Evolutionary conservation across 2,329 filamentous ascomycete genomes (phyloP), one percentile per base, ranked within the genome.

Genomic region (Amauroascus niger): DNA sequence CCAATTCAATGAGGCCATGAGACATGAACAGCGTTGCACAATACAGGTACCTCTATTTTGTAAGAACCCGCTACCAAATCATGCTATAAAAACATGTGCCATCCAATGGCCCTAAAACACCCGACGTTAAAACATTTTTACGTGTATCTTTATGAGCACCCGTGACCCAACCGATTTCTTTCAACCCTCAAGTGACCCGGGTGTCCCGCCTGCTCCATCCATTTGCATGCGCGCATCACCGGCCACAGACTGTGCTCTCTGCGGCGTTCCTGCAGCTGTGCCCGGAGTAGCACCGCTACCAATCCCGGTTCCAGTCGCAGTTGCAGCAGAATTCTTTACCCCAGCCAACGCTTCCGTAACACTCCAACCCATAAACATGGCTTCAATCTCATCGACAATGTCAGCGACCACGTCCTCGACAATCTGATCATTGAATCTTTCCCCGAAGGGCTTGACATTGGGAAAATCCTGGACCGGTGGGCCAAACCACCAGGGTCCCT

Each of bases 361-460:
- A 49, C 44, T 53, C 51, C 51, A 53, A 5, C 51, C 51, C 43
- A 41, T 47, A 87, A 93, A 72, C 65, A 69, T 67, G 8, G 70
- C 69, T 54, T 95, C 89, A 47, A 95, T 87, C 71, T 98, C 93
- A 64, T 98, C 93, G 30, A 97, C 78, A 51, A 98, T 79, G 68
- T 98, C 93, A 67, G 89, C 95, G 28, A 95, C 79, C 22, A 96
- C 77, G 64, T 98, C 93, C 71, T 98, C 93, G 13, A 86, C 89
- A 57, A 98, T 90, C 73, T 97, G 91, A 66, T 98, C 90, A 55
- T 83, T 81, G 69, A 89, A 97, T 30, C 93, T 81, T 57, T 94
- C 87, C 6, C 81, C 79, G 20, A 95, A 74, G 18, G 60, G 59
- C 50, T 59, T 58, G 24, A 60, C 57, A 8, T 59, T 57, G 32